Evolutionary conservation across 202 grass and related monocot genomes (phyloP), one percentile per base, ranked within the genome.

Genomic region (Panicum hallii): DNA sequence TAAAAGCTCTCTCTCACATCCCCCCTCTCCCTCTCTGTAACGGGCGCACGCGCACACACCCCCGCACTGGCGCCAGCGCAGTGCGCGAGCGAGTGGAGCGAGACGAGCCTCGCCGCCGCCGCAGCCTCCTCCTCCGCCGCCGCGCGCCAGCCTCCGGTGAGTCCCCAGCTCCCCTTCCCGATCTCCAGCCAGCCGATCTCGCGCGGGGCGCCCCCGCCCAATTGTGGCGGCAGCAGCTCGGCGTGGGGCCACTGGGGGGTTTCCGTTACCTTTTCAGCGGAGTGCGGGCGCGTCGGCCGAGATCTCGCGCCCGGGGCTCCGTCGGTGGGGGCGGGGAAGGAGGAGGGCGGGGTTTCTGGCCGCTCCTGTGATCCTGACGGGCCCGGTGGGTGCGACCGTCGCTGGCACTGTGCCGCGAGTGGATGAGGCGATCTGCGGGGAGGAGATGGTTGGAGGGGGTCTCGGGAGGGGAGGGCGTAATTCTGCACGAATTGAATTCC

Each of bases 61-160:
- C 47, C 42, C 65, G 15, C 78, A 71, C 73, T 67, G 57, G 54
- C 22, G 67, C 69, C 69, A 67, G 72, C 60, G 85, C 67, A 62
- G 84, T 74, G 88, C 72, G 71, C 82, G 52, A 60, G 79, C 28
- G 46, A 82, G 79, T 13, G 79, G 57, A 79, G 53, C 19, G 43
- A 53, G 43, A 34, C 60, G 61, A 55, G 10, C 26, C 64, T 56
- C 81, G 76, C 80, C 79, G 28, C n/a, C 78, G 7, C 62, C 23
- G 1, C 53, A 17, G 0, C 54, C 19, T 0, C 48, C 28, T 15
- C 70, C 26, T 3, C 41, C 16, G 62, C 28, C 45, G 50, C 86
- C 48, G 42, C 48, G n/a, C 28, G 9, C 63, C 60, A 4, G 67
- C 5, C 63, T 3, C 46, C 30, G 89, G 89, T 91, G 89, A 84